Base-by-base conservation (phyloP, 2,329 filamentous ascomycete genomes). In the Leptographium galeiforme region DNA sequence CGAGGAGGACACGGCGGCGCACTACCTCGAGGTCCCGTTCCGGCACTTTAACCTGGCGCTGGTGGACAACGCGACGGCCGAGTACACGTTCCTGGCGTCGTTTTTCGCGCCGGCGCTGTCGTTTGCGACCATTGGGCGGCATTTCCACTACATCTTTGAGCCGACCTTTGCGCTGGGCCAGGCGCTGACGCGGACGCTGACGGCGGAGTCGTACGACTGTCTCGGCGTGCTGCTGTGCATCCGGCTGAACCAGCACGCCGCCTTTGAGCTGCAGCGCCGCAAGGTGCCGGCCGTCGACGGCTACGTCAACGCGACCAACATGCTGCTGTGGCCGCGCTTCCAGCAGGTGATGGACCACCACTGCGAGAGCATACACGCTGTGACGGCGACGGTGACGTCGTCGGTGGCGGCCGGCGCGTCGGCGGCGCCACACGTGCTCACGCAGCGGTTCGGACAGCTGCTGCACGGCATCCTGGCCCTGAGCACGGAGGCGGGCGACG, bases 281-380 rank as follows among this genome's bases (percentile, higher is more conserved):
- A 91, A 94, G 64, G 82, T 97, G 1, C 93, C 93, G 0, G 84
- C 89, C 6, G 83, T 88, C 2, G 93, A 98, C 63, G 78, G 81
- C 41, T 98, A 98, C 65, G 84, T 96, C 64, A 98, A 98, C 66
- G 90, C 82, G 47, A 95, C 89, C 6, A 90, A 86, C 63, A 98
- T 98, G 89, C 79, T 93, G 3, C 79, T 98, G 7, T 98, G 93
- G 93, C 93, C 93, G 8, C 84, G 91, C 32, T 87, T 98, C 62
- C 94, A 98, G 68, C 80, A 88, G 54, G 83, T 95, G 61, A 95
- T 98, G 82, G 90, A 95, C 65, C 78, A 84, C 53, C 93, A 98
- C 65, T 89, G 87, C 69, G 89, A 95, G 52, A 94, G 88, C 1
- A 77, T 98, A 39, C 85, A 85, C 51, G 77, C 32, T 33, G 41